phyloP scores from a whole-genome alignment of 1,284 basidiomycete genomes.

The Phylloporus gajari region DNA sequence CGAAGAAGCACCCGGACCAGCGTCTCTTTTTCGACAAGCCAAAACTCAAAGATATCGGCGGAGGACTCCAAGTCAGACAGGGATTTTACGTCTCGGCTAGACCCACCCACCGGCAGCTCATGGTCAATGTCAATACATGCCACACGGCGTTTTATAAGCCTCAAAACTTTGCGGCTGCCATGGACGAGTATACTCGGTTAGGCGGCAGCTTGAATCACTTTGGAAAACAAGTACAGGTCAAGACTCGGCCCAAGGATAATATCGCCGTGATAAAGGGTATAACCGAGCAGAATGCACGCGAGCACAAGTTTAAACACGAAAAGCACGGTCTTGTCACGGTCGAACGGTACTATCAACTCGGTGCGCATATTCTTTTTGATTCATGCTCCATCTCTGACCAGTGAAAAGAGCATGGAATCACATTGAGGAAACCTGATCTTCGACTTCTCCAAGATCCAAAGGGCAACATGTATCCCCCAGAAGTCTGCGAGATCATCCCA shows the following conservation, averaged over 20 bases:
- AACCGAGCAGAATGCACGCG: slow-evolving; percentile 55
- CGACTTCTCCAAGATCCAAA: slow-evolving; percentile 73
- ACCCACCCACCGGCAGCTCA: slow-evolving; percentile 74
- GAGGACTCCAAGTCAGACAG: slow-evolving; percentile 71
- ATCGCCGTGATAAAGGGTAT: slow-evolving; percentile 69
- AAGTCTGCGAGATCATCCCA: slow-evolving; percentile 76
- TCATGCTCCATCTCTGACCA: slow-evolving; percentile 5
- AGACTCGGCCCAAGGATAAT: slow-evolving; percentile 66
- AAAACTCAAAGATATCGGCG: slow-evolving; percentile 30
- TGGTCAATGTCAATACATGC: slow-evolving; percentile 84
- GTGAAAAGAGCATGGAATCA: slow-evolving; percentile 65
- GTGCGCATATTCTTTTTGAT: slow-evolving; percentile 50
- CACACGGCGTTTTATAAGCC: slow-evolving; percentile 79
- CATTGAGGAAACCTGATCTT: slow-evolving; percentile 59
- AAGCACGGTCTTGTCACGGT: slow-evolving; percentile 65
- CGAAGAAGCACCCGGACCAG: slow-evolving; percentile 40
- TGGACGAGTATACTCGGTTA: slow-evolving; percentile 61
- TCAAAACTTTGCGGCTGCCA: slow-evolving; percentile 67
- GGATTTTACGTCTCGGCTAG: slow-evolving; percentile 83
- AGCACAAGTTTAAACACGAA: slow-evolving; percentile 64
- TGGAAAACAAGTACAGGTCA: slow-evolving; percentile 67
- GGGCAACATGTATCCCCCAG: slow-evolving; percentile 68
- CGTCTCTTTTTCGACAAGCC: slow-evolving; percentile 52
- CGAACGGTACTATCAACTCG: slow-evolving; percentile 68
- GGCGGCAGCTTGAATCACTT: slow-evolving; percentile 63